phyloP scores from a whole-genome alignment of 176 grass and related monocot species.

The Oryza rufipogon region DNA sequence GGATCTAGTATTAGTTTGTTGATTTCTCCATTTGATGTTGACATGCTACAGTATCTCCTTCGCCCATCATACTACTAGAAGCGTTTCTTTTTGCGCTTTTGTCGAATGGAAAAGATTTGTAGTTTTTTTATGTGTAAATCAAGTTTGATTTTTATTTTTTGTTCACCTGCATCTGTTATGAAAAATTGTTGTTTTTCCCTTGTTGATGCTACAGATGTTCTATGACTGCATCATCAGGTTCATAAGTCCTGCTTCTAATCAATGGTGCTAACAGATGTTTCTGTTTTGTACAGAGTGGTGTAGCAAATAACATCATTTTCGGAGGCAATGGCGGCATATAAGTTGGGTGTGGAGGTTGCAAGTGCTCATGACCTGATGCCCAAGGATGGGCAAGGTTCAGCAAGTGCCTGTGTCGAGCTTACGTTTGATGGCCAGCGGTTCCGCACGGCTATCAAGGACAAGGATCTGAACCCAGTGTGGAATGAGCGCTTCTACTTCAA shows the following conservation, averaged over 20 bases:
- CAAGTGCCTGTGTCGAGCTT: constrained; percentile 81
- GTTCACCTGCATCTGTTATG: background rate
- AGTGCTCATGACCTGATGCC: constrained; percentile 95
- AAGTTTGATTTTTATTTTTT: background rate
- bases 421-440: constrained; percentile 89
- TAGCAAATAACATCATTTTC: background rate
- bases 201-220: background rate
- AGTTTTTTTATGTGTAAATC: background rate
- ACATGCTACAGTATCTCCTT: background rate
- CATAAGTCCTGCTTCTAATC: background rate
- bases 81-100: background rate
- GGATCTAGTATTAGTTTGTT: background rate
- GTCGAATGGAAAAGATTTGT: background rate
- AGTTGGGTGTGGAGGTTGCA: constrained; percentile 81
- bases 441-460: constrained; percentile 81
- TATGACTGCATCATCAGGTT: background rate
- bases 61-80: background rate
- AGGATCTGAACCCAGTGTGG: constrained; percentile 86
- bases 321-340: constrained; percentile 58
- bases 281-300: background rate
- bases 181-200: background rate
- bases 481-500: constrained; percentile 91
- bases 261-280: background rate
- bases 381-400: constrained; percentile 91
- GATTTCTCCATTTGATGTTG: background rate